Percentiles rank a stretch among this genome's conserved stretches.
phyloP scores from a whole-genome alignment of 2,329 filamentous ascomycete species.

The Fusarium foetens region DNA sequence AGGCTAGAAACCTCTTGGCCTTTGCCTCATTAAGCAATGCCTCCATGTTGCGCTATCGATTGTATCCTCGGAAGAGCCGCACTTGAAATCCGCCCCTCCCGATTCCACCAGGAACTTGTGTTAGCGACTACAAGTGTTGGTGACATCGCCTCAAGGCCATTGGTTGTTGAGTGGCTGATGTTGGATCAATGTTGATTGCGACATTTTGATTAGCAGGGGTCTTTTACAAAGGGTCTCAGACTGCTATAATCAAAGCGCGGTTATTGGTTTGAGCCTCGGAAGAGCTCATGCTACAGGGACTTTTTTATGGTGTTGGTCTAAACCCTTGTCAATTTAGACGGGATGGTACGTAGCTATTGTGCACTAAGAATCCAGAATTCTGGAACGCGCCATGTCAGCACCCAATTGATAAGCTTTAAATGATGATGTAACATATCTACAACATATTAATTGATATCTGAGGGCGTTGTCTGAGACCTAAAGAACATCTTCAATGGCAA shows the following conservation, averaged over 20 bases:
- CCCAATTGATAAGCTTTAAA: conserved; percentile 10
- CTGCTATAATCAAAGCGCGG: background rate
- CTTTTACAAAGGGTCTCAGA: conserved; percentile 16
- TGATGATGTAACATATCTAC: background rate
- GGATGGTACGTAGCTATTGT: background rate
- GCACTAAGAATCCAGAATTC: background rate
- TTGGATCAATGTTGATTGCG: conserved; percentile 10
- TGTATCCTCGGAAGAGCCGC: background rate
- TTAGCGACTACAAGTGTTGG: background rate
- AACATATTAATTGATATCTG: background rate
- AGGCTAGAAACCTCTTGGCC: background rate
- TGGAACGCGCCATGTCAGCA: conserved; percentile 13
- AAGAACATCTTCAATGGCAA: background rate
- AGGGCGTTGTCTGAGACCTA: background rate
- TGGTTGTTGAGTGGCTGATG: background rate
- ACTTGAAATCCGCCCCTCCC: background rate
- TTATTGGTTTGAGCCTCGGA: conserved; percentile 4
- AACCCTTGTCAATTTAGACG: background rate
- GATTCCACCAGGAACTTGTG: conserved; percentile 9
- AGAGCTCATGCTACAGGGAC: background rate
- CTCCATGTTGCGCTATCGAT: background rate
- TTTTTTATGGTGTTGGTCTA: background rate
- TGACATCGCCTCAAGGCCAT: background rate
- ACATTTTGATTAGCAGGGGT: conserved; percentile 14
- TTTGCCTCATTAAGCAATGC: background rate